A percentile compares a stretch with the other conserved stretches of the same genome.
Evolutionary conservation across 441 rosid genomes (phyloP).

Genomic region (Lepidium campestre): DNA sequence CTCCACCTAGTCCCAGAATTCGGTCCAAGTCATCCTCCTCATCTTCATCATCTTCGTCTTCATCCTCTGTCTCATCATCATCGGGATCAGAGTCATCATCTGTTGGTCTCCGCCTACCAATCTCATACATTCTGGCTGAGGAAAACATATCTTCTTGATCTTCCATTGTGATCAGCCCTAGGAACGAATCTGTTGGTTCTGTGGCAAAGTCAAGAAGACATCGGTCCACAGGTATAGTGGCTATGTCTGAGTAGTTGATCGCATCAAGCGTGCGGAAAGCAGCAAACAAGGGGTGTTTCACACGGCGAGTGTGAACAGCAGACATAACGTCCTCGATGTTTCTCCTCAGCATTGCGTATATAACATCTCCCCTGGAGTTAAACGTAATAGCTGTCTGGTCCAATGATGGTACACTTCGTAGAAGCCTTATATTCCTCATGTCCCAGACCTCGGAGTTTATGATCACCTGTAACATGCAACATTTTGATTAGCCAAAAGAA

Average conservation of each 20-base stretch:
- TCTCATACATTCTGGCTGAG: constrained; percentile 93
- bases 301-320: constrained; percentile 85
- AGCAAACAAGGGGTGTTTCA: constrained; percentile 73
- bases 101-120: constrained; percentile 88
- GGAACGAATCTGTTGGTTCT: constrained; percentile 89
- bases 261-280: constrained; percentile 96
- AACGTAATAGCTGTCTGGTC: constrained; percentile 92
- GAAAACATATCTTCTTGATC: constrained; percentile 93
- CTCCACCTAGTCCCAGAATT: constrained; percentile 55
- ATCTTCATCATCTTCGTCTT: constrained; percentile 82
- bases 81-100: constrained; percentile 99
- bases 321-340: constrained; percentile 92
- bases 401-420: constrained; percentile 86
- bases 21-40: constrained; percentile 56
- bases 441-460: constrained; percentile 99
- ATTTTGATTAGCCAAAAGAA: constrained; percentile 5
- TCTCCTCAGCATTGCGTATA: constrained; percentile 94
- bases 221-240: constrained; percentile 84
- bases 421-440: constrained; percentile 75
- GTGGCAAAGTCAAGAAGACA: constrained; percentile 97
- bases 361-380: constrained; percentile 84
- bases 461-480: constrained; percentile 55
- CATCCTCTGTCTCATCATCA: constrained; percentile 91
- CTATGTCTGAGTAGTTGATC: constrained; percentile 89
- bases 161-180: constrained; percentile 90